Evolutionary conservation across 2,329 filamentous ascomycete species (phyloP).

Genomic region (Aureobasidium sp.): DNA sequence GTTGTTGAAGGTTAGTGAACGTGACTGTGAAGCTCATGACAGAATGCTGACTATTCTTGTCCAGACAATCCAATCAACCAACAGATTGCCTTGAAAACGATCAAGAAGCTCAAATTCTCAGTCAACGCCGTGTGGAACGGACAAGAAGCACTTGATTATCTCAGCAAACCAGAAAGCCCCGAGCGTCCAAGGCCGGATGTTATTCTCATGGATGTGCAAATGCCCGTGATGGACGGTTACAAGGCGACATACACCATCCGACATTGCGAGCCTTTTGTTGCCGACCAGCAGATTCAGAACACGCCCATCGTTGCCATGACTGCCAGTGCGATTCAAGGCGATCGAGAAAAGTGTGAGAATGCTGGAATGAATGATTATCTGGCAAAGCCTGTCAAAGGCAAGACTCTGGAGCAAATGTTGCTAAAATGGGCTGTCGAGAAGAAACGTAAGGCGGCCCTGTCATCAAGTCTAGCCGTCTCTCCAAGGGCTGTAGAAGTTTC

Average conservation of each 20-base stretch:
- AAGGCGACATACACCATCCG: conserved; percentile 65
- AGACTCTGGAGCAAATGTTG: conserved; percentile 60
- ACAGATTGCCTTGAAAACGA: conserved; percentile 67
- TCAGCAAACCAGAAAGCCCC: conserved; percentile 44
- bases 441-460: conserved; percentile 22
- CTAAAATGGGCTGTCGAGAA: conserved; percentile 54
- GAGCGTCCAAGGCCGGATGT: conserved; percentile 55
- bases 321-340: conserved; percentile 67
- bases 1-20: conserved; percentile 69
- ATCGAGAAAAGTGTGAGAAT: conserved; percentile 62
- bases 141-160: conserved; percentile 67
- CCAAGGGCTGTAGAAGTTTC: not conserved
- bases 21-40: not conserved
- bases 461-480: not conserved
- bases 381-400: conserved; percentile 63
- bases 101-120: conserved; percentile 62
- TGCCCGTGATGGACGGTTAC: conserved; percentile 64
- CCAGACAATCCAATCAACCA: conserved; percentile 50
- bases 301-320: conserved; percentile 78
- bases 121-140: conserved; percentile 69
- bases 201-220: conserved; percentile 47
- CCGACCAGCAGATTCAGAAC: conserved; percentile 44
- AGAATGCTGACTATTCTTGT: not conserved
- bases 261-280: conserved; percentile 56
- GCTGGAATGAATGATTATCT: conserved; percentile 70